A percentile compares a stretch with the other conserved stretches of the same genome.
Evolutionary conservation across 345 rosid species (phyloP).

Genomic region (Limnanthes douglasii): DNA sequence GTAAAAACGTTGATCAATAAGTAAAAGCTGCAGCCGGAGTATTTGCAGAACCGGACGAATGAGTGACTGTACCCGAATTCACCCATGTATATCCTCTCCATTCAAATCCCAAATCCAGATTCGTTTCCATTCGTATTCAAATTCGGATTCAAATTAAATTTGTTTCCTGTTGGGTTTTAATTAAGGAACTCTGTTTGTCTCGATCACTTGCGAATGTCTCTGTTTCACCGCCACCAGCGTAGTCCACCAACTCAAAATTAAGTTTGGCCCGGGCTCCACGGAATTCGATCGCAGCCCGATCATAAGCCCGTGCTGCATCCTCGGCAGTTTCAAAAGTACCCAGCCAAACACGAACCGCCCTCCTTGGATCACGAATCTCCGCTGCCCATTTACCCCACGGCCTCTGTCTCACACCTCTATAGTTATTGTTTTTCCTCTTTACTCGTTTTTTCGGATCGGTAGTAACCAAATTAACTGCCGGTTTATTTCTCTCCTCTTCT

Average conservation of each 20-base stretch:
- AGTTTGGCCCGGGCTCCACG: slow-evolving; percentile 17
- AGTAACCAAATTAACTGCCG: neutral
- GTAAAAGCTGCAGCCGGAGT: too few relatives aligned
- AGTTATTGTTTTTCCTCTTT: slow-evolving; percentile 8
- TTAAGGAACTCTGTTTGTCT: too few relatives aligned
- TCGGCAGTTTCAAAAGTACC: slow-evolving; percentile 22
- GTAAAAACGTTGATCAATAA: too few relatives aligned
- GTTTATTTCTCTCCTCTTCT: neutral
- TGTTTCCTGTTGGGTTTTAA: too few relatives aligned
- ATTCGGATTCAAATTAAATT: too few relatives aligned
- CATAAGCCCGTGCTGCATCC: slow-evolving; percentile 26
- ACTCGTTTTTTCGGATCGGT: neutral
- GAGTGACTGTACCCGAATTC: too few relatives aligned
- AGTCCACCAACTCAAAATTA: slow-evolving; percentile 16
- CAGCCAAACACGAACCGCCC: slow-evolving; percentile 14
- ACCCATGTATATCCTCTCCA: too few relatives aligned
- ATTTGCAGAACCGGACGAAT: too few relatives aligned
- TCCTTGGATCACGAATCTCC: slow-evolving; percentile 20
- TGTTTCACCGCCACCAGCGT: too few relatives aligned
- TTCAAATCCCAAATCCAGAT: too few relatives aligned
- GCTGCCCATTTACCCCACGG: slow-evolving; percentile 29
- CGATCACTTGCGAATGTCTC: too few relatives aligned
- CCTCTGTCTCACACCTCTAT: slow-evolving; percentile 24
- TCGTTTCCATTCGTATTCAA: too few relatives aligned
- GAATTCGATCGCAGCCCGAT: slow-evolving; percentile 14